Evolutionary conservation across 768 basidiomycete species (phyloP).

Genomic region (Boletus speciosus): DNA sequence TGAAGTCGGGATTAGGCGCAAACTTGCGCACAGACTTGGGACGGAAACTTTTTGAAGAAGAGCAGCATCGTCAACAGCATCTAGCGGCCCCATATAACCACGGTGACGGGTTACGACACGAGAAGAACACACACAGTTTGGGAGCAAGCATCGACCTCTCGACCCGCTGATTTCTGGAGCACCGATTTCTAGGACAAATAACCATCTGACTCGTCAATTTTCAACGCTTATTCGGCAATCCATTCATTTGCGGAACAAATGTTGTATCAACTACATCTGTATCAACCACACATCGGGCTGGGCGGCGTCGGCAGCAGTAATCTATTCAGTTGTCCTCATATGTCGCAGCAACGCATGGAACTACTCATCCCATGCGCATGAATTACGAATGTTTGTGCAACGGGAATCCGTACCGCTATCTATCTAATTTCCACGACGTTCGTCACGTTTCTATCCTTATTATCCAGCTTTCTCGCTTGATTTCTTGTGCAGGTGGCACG

Average conservation of each 20-base stretch:
- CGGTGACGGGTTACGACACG: slow-evolving; percentile 25
- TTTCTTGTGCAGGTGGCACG: slow-evolving; percentile 15
- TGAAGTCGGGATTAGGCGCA: slow-evolving; percentile 38
- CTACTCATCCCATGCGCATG: slow-evolving; percentile 16
- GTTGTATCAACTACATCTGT: slow-evolving; percentile 36
- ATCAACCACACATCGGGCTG: slow-evolving; percentile 30
- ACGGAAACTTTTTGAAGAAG: slow-evolving; percentile 67
- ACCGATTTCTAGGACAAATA: slow-evolving; percentile 1
- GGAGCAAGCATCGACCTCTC: slow-evolving; percentile 33
- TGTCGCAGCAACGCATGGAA: slow-evolving; percentile 25
- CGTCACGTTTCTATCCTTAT: slow-evolving; percentile 27
- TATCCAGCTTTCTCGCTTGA: slow-evolving; percentile 20
- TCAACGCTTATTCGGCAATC: slow-evolving; percentile 17
- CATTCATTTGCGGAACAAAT: slow-evolving; percentile 26
- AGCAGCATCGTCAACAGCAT: slow-evolving; percentile 48
- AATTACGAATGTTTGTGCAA: slow-evolving; percentile 28
- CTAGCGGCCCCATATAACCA: slow-evolving; percentile 10
- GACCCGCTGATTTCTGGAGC: slow-evolving; percentile 18
- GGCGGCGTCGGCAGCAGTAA: slow-evolving; percentile 22
- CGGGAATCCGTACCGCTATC: slow-evolving; percentile 11
- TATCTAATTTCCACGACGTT: slow-evolving; percentile 19
- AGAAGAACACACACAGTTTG: slow-evolving; percentile 23
- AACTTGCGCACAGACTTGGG: slow-evolving; percentile 63
- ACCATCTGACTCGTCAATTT: slow-evolving; percentile 16
- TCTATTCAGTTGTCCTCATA: slow-evolving; percentile 32